Evolutionary conservation across 768 basidiomycete species (phyloP).

Genomic region (Boletus subparvulus): DNA sequence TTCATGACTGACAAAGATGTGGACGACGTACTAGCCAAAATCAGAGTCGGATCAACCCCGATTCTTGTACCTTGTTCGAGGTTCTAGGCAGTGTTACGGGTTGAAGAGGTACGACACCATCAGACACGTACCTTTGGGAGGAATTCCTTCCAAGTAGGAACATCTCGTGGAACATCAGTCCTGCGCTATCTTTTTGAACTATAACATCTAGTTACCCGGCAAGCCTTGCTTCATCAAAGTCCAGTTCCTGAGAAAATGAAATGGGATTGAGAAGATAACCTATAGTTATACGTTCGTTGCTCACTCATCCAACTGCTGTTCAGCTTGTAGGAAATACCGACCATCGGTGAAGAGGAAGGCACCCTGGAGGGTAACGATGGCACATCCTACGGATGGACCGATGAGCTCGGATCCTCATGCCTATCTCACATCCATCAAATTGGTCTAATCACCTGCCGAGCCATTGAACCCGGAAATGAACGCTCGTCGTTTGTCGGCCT

Average conservation of each 20-base stretch:
- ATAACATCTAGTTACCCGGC: slow-evolving; percentile 48
- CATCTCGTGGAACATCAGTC: slow-evolving; percentile 48
- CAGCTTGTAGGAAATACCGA: slow-evolving; percentile 91
- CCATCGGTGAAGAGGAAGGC: slow-evolving; percentile 95
- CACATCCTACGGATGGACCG: slow-evolving; percentile 55
- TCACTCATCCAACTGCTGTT: slow-evolving; percentile 81
- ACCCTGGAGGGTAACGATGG: slow-evolving; percentile 65
- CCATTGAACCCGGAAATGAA: slow-evolving; percentile 95
- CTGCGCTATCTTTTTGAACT: background rate
- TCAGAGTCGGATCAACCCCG: slow-evolving; percentile 80
- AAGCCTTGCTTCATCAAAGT: slow-evolving; percentile 89
- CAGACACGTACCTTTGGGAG: slow-evolving; percentile 55
- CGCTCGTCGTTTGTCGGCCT: slow-evolving; percentile 78
- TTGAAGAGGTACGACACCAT: background rate
- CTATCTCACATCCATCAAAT: background rate
- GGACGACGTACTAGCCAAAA: slow-evolving; percentile 54
- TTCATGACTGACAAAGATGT: slow-evolving; percentile 11
- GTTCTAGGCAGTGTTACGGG: slow-evolving; percentile 41
- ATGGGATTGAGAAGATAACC: background rate
- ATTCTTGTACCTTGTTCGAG: slow-evolving; percentile 61
- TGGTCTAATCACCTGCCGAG: slow-evolving; percentile 66
- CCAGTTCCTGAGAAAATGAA: slow-evolving; percentile 65
- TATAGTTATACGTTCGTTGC: slow-evolving; percentile 13
- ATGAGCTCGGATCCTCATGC: slow-evolving; percentile 2
- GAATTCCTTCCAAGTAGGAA: slow-evolving; percentile 90